Base-by-base conservation (phyloP, 192 early-diverging fungal genomes). In the Kappamyces sp. region DNA sequence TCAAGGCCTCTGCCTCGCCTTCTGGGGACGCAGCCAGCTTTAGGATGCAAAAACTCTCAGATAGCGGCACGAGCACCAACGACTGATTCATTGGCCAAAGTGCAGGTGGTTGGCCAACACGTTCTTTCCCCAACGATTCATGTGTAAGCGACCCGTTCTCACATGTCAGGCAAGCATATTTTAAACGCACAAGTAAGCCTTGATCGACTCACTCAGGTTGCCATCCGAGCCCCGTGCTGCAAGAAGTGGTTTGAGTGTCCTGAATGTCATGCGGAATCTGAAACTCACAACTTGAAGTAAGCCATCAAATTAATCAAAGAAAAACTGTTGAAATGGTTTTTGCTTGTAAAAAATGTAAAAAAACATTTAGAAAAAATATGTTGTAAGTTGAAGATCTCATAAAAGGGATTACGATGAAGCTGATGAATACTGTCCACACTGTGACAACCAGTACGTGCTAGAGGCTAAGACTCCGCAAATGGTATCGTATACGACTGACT, bases 331-430 rank as follows among this genome's bases (percentile, higher is more conserved):
- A 98, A 67, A 92, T 98, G 87, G 82, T 90, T 2, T 94, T 98
- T 76, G 87, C 89, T 5, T 98, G 96, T 75, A 98, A 98, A 73
- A 96, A 96, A 61, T 98, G 96, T 76, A 93, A 90, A 82, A 97
- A 97, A 74, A 85, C 87, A n/a, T 97, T 97, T 66, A 82, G 94
- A 63, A 97, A 97, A 69, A 85, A 93, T 61, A 77, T 91, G 76
- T 62, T 38, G 77, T 81, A 53, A 49, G 74, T 66, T 13, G 40
- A 9, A 3, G 9, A 57, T 59, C 1, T 46, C 33, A 32, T 10
- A 32, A 38, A 66, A 89, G 87, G 43, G 81, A 91, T 51, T 98
- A 87, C 68, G 91, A 94, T 40, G 93, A 95, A 53, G 84, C 83
- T 23, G 96, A 98, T 74, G 96, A 98, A 67, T 98, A 84, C 74